Evolutionary conservation across 495 filamentous ascomycete genomes (phyloP), one percentile per base, ranked within the genome.

Genomic region (Bacidia rubella): DNA sequence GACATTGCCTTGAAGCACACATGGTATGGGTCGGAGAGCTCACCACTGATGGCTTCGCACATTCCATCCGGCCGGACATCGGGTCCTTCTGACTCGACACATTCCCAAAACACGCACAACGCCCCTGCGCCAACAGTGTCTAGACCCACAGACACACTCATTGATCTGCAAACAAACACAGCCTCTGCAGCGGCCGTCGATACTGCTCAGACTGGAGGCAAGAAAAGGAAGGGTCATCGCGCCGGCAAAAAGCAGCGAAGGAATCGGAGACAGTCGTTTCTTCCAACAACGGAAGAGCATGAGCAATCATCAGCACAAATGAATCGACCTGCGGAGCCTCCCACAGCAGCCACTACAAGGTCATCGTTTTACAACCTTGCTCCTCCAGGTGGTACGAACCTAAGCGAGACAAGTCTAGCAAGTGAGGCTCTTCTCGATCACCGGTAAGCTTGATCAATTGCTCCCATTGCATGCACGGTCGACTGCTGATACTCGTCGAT

Each of bases 361-460:
- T 53, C 65, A 53, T 65, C 73, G 21, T 81, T 85, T 59, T 89
- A 86, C 61, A 66, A 74, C 26, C 62, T 81, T 41, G 67, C 70
- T 11, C 63, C 66, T 47, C 52, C 54, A 19, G 71, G 68, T 32
- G 70, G 68, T 17, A 59, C 65, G 4, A 85, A 82, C 62, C 49
- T 81, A 54, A 94, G 87, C 64, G 81, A 73, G 62, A 87, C 85
- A 3, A 93, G 87, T 61, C 67, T 94, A 49, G 87, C 90, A 51
- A 90, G 85, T 61, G 78, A 87, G 59, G 80, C 77, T 2, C 70
- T 93, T 44, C 66, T 93, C 41, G 87, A 93, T 62, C 87, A 94
- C 60, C 74, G 85, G 85, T 87, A 69, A 25, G 62, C 50, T 22
- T 9, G 1, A 41, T 23, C 15, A 1, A 2, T 24, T 11, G 11